Percentiles rank a stretch among this genome's conserved stretches.
These are phyloP conservation scores for Nitzschia palea DNA, from an alignment of 108 stramenopile species.

Conservation along the genomic window DNA sequence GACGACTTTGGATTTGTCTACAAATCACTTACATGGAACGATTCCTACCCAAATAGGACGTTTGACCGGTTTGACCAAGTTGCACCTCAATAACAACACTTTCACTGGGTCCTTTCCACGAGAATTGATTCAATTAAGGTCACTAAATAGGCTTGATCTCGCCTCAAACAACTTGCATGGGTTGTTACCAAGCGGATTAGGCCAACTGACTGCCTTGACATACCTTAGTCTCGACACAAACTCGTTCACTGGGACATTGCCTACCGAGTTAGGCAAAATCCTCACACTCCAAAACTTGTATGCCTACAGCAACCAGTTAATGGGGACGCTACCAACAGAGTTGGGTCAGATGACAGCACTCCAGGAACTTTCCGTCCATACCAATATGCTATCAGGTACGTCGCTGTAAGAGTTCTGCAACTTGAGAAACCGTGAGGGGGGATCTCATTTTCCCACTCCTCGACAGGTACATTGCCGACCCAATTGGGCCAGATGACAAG, in stretches of 20 bases:
- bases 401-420: too few relatives aligned
- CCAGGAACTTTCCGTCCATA: too few relatives aligned
- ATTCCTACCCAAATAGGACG: slow-evolving; percentile 38
- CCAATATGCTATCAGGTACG: too few relatives aligned
- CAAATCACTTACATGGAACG: slow-evolving; percentile 38
- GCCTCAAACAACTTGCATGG: slow-evolving; percentile 24
- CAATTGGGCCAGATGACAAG: slow-evolving; percentile 32
- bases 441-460: slow-evolving; percentile 10
- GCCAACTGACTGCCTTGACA: slow-evolving; percentile 4
- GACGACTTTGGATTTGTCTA: slow-evolving; percentile 21
- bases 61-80: slow-evolving; percentile 20
- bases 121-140: too few relatives aligned
- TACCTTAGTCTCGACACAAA: slow-evolving; percentile 35
- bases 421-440: too few relatives aligned
- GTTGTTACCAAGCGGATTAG: slow-evolving; percentile 28
- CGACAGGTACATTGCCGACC: slow-evolving; percentile 30
- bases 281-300: slow-evolving; percentile 23
- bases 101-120: too few relatives aligned
- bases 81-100: slow-evolving; percentile 3
- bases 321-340: slow-evolving; percentile 27
- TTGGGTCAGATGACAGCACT: slow-evolving; percentile 19
- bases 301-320: slow-evolving; percentile 29
- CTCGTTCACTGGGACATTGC: slow-evolving; percentile 30
- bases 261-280: slow-evolving; percentile 27
- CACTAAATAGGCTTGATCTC: too few relatives aligned